A percentile compares a stretch with the other conserved stretches of the same genome.
These are phyloP conservation scores for Pichia sp. DNA, from an alignment of 1,139 yeast genomes.

Conservation along the genomic window DNA sequence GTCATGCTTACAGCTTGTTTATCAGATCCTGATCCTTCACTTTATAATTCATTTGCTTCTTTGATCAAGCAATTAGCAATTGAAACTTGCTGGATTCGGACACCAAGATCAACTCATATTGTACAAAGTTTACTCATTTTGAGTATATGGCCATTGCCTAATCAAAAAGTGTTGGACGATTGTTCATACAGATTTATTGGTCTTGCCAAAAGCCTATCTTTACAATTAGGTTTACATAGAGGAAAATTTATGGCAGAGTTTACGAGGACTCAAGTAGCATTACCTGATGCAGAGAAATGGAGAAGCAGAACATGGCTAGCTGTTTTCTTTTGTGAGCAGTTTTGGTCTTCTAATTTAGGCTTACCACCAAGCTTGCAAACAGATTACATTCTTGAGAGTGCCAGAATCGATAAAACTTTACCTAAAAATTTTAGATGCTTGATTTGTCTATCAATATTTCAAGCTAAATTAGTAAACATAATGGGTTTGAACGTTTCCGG, in stretches of 20 bases:
- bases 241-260: slow-evolving; percentile 90
- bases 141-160: slow-evolving; percentile 89
- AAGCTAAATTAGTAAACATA: slow-evolving; percentile 72
- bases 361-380: slow-evolving; percentile 83
- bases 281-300: slow-evolving; percentile 92
- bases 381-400: slow-evolving; percentile 75
- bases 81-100: slow-evolving; percentile 88
- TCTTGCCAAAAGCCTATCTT: slow-evolving; percentile 73
- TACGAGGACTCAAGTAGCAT: slow-evolving; percentile 78
- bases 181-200: slow-evolving; percentile 86
- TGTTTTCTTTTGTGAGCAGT: slow-evolving; percentile 79
- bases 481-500: slow-evolving; percentile 87
- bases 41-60: slow-evolving; percentile 69
- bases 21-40: slow-evolving; percentile 79
- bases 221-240: slow-evolving; percentile 87
- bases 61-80: slow-evolving; percentile 82
- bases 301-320: slow-evolving; percentile 91
- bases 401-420: slow-evolving; percentile 57
- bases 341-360: slow-evolving; percentile 85
- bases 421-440: slow-evolving; percentile 71
- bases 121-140: slow-evolving; percentile 80
- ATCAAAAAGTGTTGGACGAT: slow-evolving; percentile 87
- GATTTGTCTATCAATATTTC: slow-evolving; percentile 71
- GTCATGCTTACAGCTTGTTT: slow-evolving; percentile 80
- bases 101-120: slow-evolving; percentile 90